Evolutionary conservation across 2,329 filamentous ascomycete genomes (phyloP).

Genomic region (Colletotrichum chrysophilum): DNA sequence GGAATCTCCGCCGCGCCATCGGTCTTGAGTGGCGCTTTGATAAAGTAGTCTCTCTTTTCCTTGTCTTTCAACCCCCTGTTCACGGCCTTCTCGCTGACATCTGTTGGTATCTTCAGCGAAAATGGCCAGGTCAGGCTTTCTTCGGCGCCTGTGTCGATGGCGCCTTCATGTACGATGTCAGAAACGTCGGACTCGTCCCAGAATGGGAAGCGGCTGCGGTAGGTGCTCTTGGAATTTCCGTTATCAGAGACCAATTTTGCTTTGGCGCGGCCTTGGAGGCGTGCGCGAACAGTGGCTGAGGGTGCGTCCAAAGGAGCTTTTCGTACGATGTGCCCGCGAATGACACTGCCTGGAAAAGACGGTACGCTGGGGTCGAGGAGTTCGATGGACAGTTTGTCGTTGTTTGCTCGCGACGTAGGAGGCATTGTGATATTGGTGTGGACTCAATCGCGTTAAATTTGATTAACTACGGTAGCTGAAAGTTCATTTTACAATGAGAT

Average conservation of each 20-base stretch:
- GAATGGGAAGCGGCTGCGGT: conserved; percentile 30
- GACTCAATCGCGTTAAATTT: background rate
- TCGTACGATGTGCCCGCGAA: conserved; percentile 30
- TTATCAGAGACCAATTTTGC: conserved; percentile 25
- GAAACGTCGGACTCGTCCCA: conserved; percentile 14
- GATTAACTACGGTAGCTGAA: background rate
- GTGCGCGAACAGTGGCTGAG: conserved; percentile 23
- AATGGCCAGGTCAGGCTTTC: background rate
- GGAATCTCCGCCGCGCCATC: background rate
- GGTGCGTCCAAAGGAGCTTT: conserved; percentile 23
- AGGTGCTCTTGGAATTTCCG: conserved; percentile 11
- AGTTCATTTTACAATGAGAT: background rate
- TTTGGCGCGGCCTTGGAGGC: conserved; percentile 29
- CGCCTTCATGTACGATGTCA: background rate
- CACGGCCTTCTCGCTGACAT: background rate
- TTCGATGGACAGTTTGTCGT: background rate
- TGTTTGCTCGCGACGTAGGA: background rate
- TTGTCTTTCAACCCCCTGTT: background rate
- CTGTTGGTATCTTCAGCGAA: background rate
- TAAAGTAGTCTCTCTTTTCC: background rate
- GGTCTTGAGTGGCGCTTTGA: background rate
- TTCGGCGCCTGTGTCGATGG: background rate
- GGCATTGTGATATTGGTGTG: background rate
- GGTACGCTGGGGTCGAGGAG: background rate
- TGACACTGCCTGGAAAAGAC: conserved; percentile 26